These are phyloP conservation scores for Salix koriyanagi DNA, from an alignment of 345 rosid genomes.

Conservation along the genomic window DNA sequence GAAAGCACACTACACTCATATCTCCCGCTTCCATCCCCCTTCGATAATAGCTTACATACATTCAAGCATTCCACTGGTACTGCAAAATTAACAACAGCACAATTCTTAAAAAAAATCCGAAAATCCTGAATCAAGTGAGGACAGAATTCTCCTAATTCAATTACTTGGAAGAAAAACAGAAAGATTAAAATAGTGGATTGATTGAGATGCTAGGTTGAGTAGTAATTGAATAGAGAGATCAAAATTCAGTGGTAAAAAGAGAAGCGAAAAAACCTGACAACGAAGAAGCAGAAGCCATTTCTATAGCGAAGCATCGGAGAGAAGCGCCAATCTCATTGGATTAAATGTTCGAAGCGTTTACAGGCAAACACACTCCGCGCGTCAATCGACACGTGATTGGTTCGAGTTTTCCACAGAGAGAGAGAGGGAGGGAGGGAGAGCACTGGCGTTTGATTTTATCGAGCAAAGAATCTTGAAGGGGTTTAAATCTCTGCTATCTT, in stretches of 20 bases:
- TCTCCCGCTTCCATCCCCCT: slow-evolving; percentile 67
- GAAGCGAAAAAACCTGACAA: slow-evolving; percentile 51
- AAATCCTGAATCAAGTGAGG: too few relatives aligned
- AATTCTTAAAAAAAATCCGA: background rate
- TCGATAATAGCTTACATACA: slow-evolving; percentile 55
- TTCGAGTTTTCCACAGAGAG: background rate
- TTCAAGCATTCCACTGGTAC: slow-evolving; percentile 84
- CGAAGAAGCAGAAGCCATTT: slow-evolving; percentile 80
- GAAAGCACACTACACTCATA: slow-evolving; percentile 72
- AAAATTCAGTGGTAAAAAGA: background rate
- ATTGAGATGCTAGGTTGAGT: too few relatives aligned
- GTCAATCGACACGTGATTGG: background rate
- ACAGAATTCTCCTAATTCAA: too few relatives aligned
- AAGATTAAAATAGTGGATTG: too few relatives aligned
- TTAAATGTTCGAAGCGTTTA: slow-evolving; percentile 33
- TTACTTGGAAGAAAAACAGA: too few relatives aligned
- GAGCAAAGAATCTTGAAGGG: background rate
- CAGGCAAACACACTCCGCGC: background rate
- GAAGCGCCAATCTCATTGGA: slow-evolving; percentile 43
- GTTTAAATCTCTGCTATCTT: background rate
- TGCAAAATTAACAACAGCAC: slow-evolving; percentile 29
- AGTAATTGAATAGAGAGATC: background rate
- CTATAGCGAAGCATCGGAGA: slow-evolving; percentile 36
- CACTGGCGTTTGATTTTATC: too few relatives aligned
- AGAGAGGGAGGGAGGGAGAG: background rate